Evolutionary conservation across 2,329 filamentous ascomycete species (phyloP).

Genomic region (Cryphonectria carpinicola): DNA sequence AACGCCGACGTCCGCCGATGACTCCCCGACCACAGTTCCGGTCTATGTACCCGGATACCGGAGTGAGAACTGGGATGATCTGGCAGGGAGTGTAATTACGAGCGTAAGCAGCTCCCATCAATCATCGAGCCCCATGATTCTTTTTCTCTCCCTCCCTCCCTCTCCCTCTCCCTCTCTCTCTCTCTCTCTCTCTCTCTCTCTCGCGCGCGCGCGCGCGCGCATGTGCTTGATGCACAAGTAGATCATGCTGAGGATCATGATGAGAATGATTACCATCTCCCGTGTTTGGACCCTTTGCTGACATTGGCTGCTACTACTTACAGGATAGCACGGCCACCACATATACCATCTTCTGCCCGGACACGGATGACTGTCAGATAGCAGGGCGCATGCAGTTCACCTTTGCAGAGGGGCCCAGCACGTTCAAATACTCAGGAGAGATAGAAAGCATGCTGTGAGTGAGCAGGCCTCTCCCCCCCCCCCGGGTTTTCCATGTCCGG

Average conservation of each 20-base stretch:
- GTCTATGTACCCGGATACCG: conserved; percentile 51
- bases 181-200: neutral
- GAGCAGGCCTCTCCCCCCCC: neutral
- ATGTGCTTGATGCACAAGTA: neutral
- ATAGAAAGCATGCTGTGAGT: conserved; percentile 19
- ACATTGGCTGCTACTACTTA: neutral
- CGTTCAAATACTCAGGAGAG: conserved; percentile 36
- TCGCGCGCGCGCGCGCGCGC: no score
- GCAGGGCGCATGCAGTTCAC: conserved; percentile 52
- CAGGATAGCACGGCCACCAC: conserved; percentile 48
- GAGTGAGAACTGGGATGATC: conserved; percentile 46
- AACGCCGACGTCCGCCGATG: conserved; percentile 29
- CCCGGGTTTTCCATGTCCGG: neutral
- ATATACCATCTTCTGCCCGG: conserved; percentile 54
- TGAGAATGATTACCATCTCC: neutral
- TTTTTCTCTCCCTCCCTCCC: no score
- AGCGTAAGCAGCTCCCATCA: conserved; percentile 40
- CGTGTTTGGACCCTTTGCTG: neutral
- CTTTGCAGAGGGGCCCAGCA: conserved; percentile 50
- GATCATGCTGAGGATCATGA: neutral
- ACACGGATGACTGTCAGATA: conserved; percentile 47
- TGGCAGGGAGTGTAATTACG: conserved; percentile 51
- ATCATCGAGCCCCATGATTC: conserved; percentile 31
- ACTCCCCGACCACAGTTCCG: conserved; percentile 43
- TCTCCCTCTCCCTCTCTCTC: no score